These are phyloP conservation scores for Yarrowia sp. DNA, from an alignment of 805 yeast genomes.

Conservation along the genomic window DNA sequence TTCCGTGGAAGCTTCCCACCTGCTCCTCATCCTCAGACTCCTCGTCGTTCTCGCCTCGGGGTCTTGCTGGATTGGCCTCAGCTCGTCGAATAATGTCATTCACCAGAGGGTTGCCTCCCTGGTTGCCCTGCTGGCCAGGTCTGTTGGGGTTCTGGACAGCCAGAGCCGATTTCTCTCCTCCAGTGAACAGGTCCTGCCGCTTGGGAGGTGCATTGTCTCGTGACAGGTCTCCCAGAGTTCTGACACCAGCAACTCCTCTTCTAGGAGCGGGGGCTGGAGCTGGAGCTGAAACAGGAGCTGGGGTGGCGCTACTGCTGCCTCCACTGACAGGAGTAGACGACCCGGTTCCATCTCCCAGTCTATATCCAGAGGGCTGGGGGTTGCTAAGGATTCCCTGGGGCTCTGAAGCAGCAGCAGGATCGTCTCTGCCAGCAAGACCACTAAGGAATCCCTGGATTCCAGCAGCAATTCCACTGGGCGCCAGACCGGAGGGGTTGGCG, in stretches of 20 bases:
- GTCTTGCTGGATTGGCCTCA: conserved; percentile 24
- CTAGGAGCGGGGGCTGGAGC: conserved; percentile 16
- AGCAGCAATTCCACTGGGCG: conserved; percentile 18
- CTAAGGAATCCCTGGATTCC: conserved; percentile 21
- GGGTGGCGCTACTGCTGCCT: background rate
- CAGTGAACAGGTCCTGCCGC: conserved; percentile 47
- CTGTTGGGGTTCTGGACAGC: conserved; percentile 69
- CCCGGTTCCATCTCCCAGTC: conserved; percentile 20
- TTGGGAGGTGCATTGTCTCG: conserved; percentile 35
- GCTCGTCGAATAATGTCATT: conserved; percentile 40
- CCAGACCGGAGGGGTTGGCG: conserved; percentile 14
- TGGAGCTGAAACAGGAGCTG: conserved; percentile 15
- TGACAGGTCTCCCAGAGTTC: conserved; percentile 36
- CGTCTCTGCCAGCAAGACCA: conserved; percentile 12
- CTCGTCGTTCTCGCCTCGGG: conserved; percentile 21
- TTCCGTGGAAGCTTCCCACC: conserved; percentile 32
- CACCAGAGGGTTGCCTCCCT: conserved; percentile 32
- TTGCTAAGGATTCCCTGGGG: conserved; percentile 1
- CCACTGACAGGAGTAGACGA: background rate
- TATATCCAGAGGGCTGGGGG: conserved; percentile 15
- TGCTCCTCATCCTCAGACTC: conserved; percentile 31
- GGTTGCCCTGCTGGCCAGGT: conserved; percentile 25
- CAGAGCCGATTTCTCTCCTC: conserved; percentile 69
- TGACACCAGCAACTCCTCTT: conserved; percentile 31
- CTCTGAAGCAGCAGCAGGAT: conserved; percentile 12